Conservation (phyloP, 331 rosid species). For the Erythrophleum ivorense region DNA sequence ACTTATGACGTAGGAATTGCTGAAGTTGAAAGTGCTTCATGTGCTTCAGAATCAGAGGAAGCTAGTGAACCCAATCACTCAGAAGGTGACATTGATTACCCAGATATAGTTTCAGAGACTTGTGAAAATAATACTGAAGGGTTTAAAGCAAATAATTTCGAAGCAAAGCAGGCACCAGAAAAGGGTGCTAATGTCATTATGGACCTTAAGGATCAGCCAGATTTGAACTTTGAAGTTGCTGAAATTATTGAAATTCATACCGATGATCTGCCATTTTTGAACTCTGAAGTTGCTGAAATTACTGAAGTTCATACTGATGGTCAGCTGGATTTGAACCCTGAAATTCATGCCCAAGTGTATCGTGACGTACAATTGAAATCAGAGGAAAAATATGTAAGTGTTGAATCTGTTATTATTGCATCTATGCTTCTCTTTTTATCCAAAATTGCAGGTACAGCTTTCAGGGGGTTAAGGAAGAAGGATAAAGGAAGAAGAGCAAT, state of each 20-base stretch:
- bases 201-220: slow-evolving; percentile 18
- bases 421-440: slow-evolving; percentile 35
- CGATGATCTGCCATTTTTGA: too few species aligned
- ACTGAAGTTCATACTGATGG: neutral
- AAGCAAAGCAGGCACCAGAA: slow-evolving; percentile 23
- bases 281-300: neutral
- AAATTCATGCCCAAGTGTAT: neutral
- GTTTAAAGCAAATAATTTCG: neutral
- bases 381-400: slow-evolving; percentile 7
- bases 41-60: slow-evolving; percentile 38
- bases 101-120: slow-evolving; percentile 23
- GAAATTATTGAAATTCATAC: too few species aligned
- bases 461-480: slow-evolving; percentile 47
- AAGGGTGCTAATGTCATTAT: slow-evolving; percentile 2
- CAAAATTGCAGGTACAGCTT: slow-evolving; percentile 45
- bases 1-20: neutral
- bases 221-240: too few species aligned
- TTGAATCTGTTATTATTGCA: slow-evolving; percentile 31
- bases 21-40: slow-evolving; percentile 41
- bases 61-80: neutral
- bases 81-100: neutral
- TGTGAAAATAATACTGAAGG: slow-evolving; percentile 27
- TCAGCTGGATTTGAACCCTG: neutral
- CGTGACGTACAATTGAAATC: slow-evolving; percentile 15
- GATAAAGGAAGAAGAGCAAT: slow-evolving; percentile 32